Base-by-base conservation (phyloP, 1,139 yeast species). In the Nadsonia starkeyi-henricii region DNA sequence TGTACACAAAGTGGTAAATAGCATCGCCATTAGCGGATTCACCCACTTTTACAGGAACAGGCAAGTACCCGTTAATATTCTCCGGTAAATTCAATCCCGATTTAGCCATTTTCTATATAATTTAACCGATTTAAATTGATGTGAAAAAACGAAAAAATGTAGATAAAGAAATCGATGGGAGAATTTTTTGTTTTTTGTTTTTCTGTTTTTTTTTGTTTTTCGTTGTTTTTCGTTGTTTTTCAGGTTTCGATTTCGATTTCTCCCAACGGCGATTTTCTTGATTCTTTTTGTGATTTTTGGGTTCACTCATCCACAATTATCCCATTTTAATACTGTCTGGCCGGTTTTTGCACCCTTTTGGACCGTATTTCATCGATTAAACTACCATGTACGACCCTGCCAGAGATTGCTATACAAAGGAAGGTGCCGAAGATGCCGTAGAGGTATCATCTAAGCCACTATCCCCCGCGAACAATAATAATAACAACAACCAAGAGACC, bases 11-110 rank as follows among this genome's bases (percentile, higher is more conserved):
- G 54, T 64, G 68, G 50, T 53, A 55, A 1, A 57, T 51, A 15
- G 57, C 52, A 20, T 46, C 51, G 3, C 33, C 18, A 18, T 48
- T 41, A 8, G 42, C 46, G 15, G 51, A 33, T 12, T n/a, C 51
- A 30, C 60, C 53, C 46, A 77, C 61, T 48, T 57, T 59, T 19
- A 79, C 65, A 4, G 77, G 75, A 41, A 78, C 64, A n/a, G 79
- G 69, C 42, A 69, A 64, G 59, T 71, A 79, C 43, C 83, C 84
- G 57, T 74, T 77, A 45, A 79, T 69, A 53, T 74, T 57, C 37
- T 57, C 59, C 17, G 56, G 56, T 20, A 53, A 15, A 8, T 33
- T 33, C 17, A 33, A 33, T 12, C 39, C 17, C 9, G 17, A 5
- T n/a, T 13, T 33, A 4, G 17, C 17, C 39, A 33, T 13, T 9